These are phyloP conservation scores for Trichoderma orchidacearum DNA, from an alignment of 495 filamentous ascomycete genomes.

Conservation along the genomic window DNA sequence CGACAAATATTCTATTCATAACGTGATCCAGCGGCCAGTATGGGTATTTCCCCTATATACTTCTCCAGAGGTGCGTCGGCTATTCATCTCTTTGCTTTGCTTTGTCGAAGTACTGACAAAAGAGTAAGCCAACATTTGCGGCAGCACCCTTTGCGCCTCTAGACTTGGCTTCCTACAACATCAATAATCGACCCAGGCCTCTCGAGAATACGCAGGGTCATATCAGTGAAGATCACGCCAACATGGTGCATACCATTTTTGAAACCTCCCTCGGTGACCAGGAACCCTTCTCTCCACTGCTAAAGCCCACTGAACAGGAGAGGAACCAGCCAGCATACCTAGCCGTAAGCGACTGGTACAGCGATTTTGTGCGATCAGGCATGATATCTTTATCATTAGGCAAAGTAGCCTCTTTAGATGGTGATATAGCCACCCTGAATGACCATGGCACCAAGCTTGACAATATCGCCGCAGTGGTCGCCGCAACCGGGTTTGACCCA, in stretches of 20 bases:
- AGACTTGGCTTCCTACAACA: slow-evolving; percentile 65
- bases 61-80: slow-evolving; percentile 28
- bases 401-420: slow-evolving; percentile 16
- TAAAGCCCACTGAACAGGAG: slow-evolving; percentile 19
- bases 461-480: slow-evolving; percentile 50
- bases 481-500: slow-evolving; percentile 67
- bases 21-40: slow-evolving; percentile 54
- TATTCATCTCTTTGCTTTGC: not conserved
- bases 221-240: slow-evolving; percentile 38
- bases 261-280: slow-evolving; percentile 51
- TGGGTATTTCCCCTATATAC: slow-evolving; percentile 58
- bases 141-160: slow-evolving; percentile 53
- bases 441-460: slow-evolving; percentile 22
- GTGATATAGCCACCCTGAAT: slow-evolving; percentile 20
- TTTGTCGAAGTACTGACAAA: not conserved
- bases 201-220: slow-evolving; percentile 46
- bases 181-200: slow-evolving; percentile 41
- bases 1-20: slow-evolving; percentile 40
- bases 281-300: slow-evolving; percentile 29
- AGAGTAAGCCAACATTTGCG: slow-evolving; percentile 22
- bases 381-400: slow-evolving; percentile 40
- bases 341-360: slow-evolving; percentile 56
- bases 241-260: slow-evolving; percentile 38
- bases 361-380: slow-evolving; percentile 54
- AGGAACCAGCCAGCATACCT: slow-evolving; percentile 42